Conservation (phyloP, 2,329 filamentous ascomycete species). For the Aspergillus oerlinghausenensis region DNA sequence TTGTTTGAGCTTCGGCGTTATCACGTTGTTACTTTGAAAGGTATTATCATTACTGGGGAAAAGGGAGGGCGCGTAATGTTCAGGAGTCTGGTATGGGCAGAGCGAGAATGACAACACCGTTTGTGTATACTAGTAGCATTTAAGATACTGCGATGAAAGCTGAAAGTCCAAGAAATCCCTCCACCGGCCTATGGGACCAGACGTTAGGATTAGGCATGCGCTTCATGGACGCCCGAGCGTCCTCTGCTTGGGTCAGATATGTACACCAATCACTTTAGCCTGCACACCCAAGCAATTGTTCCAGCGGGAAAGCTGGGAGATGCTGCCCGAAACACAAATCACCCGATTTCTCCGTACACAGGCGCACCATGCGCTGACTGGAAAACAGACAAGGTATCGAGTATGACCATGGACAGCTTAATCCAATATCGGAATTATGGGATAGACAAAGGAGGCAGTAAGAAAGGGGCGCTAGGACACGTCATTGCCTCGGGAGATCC, state of each 20-base stretch:
- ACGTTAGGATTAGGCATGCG: background rate
- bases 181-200: background rate
- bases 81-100: background rate
- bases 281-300: background rate
- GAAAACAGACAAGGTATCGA: background rate
- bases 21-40: background rate
- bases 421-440: background rate
- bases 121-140: background rate
- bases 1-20: background rate
- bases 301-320: background rate
- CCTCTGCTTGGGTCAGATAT: background rate
- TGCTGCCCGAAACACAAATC: background rate
- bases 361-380: background rate
- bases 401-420: background rate
- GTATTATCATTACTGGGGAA: background rate
- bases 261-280: background rate
- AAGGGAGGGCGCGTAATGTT: background rate
- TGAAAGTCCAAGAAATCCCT: background rate
- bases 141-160: background rate
- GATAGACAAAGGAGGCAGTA: background rate
- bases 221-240: background rate
- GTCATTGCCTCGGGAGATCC: background rate
- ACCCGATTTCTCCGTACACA: background rate
- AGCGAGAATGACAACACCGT: background rate
- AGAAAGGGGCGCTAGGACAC: background rate